Conservation (phyloP, 176 grass and related monocot genomes). For the Cenchrus fungigraminus region DNA sequence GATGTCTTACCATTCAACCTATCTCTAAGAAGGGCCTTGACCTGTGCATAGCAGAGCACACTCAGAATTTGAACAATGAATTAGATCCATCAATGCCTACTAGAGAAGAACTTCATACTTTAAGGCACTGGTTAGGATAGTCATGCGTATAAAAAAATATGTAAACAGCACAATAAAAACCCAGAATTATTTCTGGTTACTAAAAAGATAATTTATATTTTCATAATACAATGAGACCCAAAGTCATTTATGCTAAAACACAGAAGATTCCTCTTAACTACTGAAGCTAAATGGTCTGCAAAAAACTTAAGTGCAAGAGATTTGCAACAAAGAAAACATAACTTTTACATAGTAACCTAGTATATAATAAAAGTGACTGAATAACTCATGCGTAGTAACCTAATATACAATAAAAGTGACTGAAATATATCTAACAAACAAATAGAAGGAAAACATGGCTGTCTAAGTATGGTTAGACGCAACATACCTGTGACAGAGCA, state of each 20-base stretch:
- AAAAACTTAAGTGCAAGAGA: background rate
- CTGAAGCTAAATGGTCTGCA: constrained; percentile 4
- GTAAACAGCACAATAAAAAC: background rate
- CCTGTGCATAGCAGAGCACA: constrained; percentile 50
- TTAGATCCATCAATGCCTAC: constrained; percentile 3
- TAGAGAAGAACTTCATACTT: constrained; percentile 13
- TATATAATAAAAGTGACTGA: too few species aligned
- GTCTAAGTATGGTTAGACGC: background rate
- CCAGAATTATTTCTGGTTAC: constrained; percentile 17
- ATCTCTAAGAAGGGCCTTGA: constrained; percentile 89
- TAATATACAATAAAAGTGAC: background rate
- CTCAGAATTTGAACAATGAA: background rate
- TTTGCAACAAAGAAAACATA: constrained; percentile 10
- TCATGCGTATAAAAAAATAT: background rate
- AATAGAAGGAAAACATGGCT: constrained; percentile 12
- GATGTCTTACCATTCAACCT: constrained; percentile 76
- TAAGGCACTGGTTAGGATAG: background rate
- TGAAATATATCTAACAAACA: constrained; percentile 19
- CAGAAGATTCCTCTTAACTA: background rate
- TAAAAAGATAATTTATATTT: background rate
- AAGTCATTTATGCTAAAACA: constrained; percentile 15
- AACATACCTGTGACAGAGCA: constrained; percentile 84
- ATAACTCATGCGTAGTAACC: background rate
- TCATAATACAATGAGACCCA: background rate
- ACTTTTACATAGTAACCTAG: background rate